Evolutionary conservation across 805 yeast genomes (phyloP).

Genomic region (Yarrowia sp.): DNA sequence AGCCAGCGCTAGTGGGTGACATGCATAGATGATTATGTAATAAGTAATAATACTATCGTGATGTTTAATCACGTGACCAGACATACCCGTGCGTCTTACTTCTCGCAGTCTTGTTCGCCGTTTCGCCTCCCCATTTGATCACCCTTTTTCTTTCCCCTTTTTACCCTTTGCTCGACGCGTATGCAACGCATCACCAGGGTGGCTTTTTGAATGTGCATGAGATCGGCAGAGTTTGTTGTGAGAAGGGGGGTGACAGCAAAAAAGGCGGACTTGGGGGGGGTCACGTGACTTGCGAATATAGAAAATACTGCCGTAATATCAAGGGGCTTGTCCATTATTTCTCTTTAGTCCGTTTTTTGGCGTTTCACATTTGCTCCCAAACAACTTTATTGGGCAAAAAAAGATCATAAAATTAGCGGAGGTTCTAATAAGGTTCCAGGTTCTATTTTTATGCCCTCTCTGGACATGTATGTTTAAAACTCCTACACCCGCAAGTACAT

Average conservation of each 20-base stretch:
- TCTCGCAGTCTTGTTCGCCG: too few relatives aligned
- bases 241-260: not conserved
- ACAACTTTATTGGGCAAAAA: not conserved
- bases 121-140: not conserved
- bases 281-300: not conserved
- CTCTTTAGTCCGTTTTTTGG: not conserved
- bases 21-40: too few relatives aligned
- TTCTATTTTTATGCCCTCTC: conserved; percentile 23
- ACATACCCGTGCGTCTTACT: too few relatives aligned
- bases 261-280: not conserved
- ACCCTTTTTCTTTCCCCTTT: too few relatives aligned
- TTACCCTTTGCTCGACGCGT: conserved; percentile 15
- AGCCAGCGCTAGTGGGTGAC: too few relatives aligned
- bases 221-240: not conserved
- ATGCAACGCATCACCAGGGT: conserved; percentile 29
- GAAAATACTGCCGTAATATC: not conserved
- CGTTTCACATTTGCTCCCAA: conserved; percentile 5
- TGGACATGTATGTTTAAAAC: not conserved
- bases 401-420: conserved; percentile 15
- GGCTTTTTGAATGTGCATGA: conserved; percentile 6
- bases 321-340: not conserved
- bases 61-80: not conserved
- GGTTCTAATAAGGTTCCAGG: not conserved
- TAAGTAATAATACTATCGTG: too few relatives aligned
- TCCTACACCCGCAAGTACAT: not conserved